Base-by-base conservation (phyloP, 1,284 basidiomycete genomes). In the Ustilago lituana region DNA sequence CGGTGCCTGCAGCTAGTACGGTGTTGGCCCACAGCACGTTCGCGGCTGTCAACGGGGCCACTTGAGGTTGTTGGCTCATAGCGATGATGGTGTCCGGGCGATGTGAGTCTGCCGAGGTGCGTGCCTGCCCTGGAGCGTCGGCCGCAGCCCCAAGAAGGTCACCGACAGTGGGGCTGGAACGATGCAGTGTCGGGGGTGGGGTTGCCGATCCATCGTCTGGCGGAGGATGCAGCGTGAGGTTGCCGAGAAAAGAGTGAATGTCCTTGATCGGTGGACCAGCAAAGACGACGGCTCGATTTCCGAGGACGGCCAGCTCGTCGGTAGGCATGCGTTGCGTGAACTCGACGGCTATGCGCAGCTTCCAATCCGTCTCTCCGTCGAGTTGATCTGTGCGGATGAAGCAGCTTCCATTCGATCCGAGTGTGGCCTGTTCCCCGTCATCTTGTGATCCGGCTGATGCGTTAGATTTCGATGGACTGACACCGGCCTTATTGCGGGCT, bases 341-440 rank as follows among this genome's bases (percentile, higher is more conserved):
- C 1, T 90, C 87, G 4, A 96, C 89, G 0, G 95, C 94, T 1
- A 97, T 89, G 10, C 92, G 89, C 46, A 98, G 85, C 83, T 99
- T 99, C 96, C 96, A 98, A 77, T 98, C 96, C 1, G 96, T 99
- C 84, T 99, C 96, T 39, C 96, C 96, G 74, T 99, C 96, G 10
- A 99, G 86, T 80, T 98, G 96, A 83, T 99, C 96, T 0, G 96
- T 99, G 5, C 95, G 87, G 50, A 99, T 91, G 83, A 98, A 99
- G 82, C 95, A 98, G 1, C 94, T 94, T 2, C 96, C 96, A 29
- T 90, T 88, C 4, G 87, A 83, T 68, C 94, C 94, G n/a, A 54
- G 54, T 8, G 51, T 32, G 9, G 52, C 50, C 12, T 37, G 10
- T 4, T 41, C 56, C 19, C 24, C 41, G n/a, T 32, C 22, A 10